phyloP scores from a whole-genome alignment of 2,329 filamentous ascomycete genomes.

The Cryphonectria parasitica region DNA sequence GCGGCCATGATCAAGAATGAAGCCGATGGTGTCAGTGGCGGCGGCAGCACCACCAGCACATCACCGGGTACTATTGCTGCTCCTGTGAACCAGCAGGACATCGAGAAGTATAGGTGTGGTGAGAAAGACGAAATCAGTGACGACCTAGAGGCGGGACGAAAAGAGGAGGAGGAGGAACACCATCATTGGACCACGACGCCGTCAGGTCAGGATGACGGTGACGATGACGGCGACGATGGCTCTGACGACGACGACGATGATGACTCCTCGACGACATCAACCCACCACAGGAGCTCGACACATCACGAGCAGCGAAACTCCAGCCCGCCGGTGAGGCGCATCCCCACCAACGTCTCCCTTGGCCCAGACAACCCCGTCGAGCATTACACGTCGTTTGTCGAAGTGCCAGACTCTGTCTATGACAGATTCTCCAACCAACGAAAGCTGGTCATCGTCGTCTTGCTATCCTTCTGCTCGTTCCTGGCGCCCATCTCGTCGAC shows the following conservation, averaged over 20 bases:
- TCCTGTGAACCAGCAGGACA: slow-evolving; percentile 1
- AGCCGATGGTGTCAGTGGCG: not conserved
- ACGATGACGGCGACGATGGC: not conserved
- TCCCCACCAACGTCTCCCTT: slow-evolving; percentile 33
- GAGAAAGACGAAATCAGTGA: not conserved
- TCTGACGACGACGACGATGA: not conserved
- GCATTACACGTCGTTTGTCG: slow-evolving; percentile 38
- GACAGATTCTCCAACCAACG: slow-evolving; percentile 62
- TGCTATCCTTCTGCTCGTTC: slow-evolving; percentile 76
- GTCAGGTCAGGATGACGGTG: slow-evolving; percentile 12
- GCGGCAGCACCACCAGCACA: not conserved
- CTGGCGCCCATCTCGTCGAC: slow-evolving; percentile 72
- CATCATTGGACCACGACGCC: slow-evolving; percentile 15
- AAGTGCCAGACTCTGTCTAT: slow-evolving; percentile 63
- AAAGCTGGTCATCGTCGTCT: slow-evolving; percentile 69
- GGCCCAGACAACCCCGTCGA: slow-evolving; percentile 36
- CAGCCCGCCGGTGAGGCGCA: slow-evolving; percentile 17
- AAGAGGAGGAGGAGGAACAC: slow-evolving; percentile 12
- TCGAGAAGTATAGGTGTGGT: not conserved
- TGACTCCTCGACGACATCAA: not conserved
- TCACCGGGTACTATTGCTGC: not conserved
- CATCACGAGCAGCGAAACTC: slow-evolving; percentile 10
- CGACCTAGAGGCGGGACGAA: slow-evolving; percentile 15
- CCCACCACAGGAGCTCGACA: slow-evolving; percentile 11
- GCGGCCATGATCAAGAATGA: slow-evolving; percentile 5